Base-by-base conservation (phyloP, 257 asterid species). In the Rhazya stricta region DNA sequence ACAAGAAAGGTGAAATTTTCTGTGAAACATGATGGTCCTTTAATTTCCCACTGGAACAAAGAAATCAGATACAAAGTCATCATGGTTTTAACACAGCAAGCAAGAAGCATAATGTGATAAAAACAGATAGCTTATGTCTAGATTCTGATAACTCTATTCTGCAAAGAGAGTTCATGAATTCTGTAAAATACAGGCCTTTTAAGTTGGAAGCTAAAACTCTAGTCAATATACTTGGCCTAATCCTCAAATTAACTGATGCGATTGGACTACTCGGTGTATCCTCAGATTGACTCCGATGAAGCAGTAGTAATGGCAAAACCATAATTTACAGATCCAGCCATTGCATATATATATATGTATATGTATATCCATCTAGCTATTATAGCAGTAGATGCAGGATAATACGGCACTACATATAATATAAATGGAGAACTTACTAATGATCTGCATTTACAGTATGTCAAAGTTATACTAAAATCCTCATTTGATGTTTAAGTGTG, bases 31-130 rank as follows among this genome's bases (percentile, higher is more conserved):
- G 94, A 81, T 53, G 93, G 76, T 50, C 66, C 89, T 84, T 61
- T 84, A 29, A 86, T 80, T 81, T 92, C 97, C 98, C 97, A 94
- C 98, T 90, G 87, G 34, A 79, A 48, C 53, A 10, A 32, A 74
- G 62, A 37, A 69, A 75, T 56, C 11, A 62, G 19, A 43, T 60
- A 50, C 8, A 67, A 71, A 53, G 39, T 56, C 62, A 50, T 37
- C 30, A 1, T 23, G 0, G 11, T 42, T 63, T 34, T 50, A 18
- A 50, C 32, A 21, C 51, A 5, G 51, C 51, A 67, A 45, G 74
- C 5, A 73, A 39, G 32, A 29, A 56, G 9, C 21, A 66, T 9
- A 63, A 39, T 39, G 21, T 12, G 2, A n/a, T n/a, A 16, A n/a
- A 16, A 60, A 60, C 9, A n/a, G 27, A 60, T 29, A 60, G 25